A percentile compares a stretch with the other conserved stretches of the same genome.
These are phyloP conservation scores for Fraxinus sp. DNA, from an alignment of 305 asterid species.

Conservation along the genomic window DNA sequence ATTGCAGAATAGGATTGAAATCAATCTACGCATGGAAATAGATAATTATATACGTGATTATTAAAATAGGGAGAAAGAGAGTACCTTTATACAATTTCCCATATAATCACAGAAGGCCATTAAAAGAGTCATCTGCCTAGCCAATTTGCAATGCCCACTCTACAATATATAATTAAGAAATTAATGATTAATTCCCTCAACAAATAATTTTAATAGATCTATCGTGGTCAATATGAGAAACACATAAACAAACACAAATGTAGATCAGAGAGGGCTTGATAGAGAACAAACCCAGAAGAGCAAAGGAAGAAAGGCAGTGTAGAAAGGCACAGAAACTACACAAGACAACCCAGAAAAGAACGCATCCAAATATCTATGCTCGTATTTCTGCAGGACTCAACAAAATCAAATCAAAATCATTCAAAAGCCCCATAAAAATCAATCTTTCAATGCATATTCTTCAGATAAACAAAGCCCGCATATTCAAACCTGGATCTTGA, in stretches of 20 bases:
- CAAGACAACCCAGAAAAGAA: constrained; percentile 79
- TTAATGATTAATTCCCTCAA: background rate
- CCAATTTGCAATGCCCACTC: constrained; percentile 95
- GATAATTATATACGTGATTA: background rate
- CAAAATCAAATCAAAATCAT: constrained; percentile 7
- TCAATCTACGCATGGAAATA: background rate
- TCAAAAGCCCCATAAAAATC: background rate
- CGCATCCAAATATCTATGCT: constrained; percentile 62
- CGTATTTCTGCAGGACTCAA: constrained; percentile 64
- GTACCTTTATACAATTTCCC: constrained; percentile 86
- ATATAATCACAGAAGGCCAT: constrained; percentile 85
- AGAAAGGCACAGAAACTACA: constrained; percentile 94
- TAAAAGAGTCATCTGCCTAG: constrained; percentile 94
- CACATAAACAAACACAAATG: constrained; percentile 65
- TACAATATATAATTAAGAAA: constrained; percentile 29
- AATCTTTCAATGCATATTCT: background rate
- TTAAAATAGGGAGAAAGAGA: constrained; percentile 1
- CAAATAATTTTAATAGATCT: background rate
- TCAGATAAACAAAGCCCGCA: constrained; percentile 6
- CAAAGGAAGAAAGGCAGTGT: constrained; percentile 92
- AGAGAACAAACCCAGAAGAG: constrained; percentile 79
- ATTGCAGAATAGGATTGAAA: background rate
- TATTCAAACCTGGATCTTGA: constrained; percentile 73
- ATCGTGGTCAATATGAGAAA: constrained; percentile 39
- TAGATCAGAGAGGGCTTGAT: background rate